Percentiles rank a stretch among this genome's conserved stretches.
Evolutionary conservation across 352 stramenopile species (phyloP).

Genomic region (Phytophthora sansomeana): DNA sequence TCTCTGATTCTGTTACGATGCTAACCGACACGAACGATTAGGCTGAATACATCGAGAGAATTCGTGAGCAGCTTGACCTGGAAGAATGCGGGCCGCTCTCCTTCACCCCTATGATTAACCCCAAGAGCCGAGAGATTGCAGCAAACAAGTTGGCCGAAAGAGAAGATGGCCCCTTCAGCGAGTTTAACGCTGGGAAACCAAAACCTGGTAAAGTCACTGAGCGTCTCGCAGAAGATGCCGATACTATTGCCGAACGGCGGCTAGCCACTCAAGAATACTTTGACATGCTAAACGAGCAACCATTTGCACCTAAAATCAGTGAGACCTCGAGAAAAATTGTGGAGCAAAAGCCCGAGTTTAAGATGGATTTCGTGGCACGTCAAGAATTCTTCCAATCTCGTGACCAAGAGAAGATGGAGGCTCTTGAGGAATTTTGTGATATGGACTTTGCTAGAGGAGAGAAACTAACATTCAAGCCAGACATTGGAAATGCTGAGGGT

Average conservation of each 20-base stretch:
- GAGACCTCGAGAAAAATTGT: constrained; percentile 61
- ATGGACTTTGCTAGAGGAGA: constrained; percentile 42
- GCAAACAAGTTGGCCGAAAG: constrained; percentile 46
- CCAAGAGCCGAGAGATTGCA: constrained; percentile 73
- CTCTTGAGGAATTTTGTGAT: constrained; percentile 58
- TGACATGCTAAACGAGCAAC: constrained; percentile 62
- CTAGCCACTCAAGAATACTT: constrained; percentile 77
- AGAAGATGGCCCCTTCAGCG: constrained; percentile 15
- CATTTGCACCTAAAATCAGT: constrained; percentile 71
- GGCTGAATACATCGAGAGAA: constrained; percentile 54
- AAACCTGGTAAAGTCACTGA: constrained; percentile 54
- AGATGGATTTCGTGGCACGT: constrained; percentile 77
- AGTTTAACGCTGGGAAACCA: background rate
- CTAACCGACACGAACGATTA: constrained; percentile 1
- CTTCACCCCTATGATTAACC: constrained; percentile 71
- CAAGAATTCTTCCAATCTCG: constrained; percentile 75
- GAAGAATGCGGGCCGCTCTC: constrained; percentile 41
- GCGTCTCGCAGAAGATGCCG: constrained; percentile 61
- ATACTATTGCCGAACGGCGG: constrained; percentile 51
- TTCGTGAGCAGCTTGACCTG: constrained; percentile 57
- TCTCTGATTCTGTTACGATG: too few species aligned
- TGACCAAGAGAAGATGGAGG: constrained; percentile 68
- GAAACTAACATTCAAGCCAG: constrained; percentile 68
- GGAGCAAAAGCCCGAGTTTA: constrained; percentile 73
- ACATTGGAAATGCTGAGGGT: constrained; percentile 78